Evolutionary conservation across 139 green algal species (phyloP).

Genomic region (Tetradesmus obliquus): DNA sequence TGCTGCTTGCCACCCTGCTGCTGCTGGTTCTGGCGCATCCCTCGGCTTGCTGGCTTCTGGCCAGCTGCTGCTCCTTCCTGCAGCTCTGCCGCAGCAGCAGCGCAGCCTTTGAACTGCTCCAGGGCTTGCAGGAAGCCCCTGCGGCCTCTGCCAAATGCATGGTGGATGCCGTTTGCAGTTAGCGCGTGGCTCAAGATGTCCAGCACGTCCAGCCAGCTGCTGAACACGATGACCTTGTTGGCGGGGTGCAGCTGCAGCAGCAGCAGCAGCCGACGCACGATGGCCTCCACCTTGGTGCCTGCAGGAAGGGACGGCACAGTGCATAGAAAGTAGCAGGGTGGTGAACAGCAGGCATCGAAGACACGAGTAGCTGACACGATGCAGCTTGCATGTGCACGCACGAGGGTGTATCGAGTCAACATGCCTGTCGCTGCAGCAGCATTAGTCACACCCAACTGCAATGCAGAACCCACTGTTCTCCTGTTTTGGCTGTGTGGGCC

Average conservation of each 20-base stretch:
- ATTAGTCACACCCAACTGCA: too few species aligned
- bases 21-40: neutral
- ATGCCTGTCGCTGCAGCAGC: too few species aligned
- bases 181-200: slow-evolving; percentile 80
- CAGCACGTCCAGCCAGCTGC: slow-evolving; percentile 84
- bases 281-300: slow-evolving; percentile 86
- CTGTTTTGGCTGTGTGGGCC: too few species aligned
- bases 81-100: neutral
- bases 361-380: neutral
- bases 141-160: slow-evolving; percentile 52
- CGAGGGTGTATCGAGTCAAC: too few species aligned
- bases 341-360: neutral
- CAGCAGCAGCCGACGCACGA: slow-evolving; percentile 77
- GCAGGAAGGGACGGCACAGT: neutral
- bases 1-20: neutral
- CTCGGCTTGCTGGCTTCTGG: neutral
- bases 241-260: slow-evolving; percentile 53
- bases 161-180: slow-evolving; percentile 64
- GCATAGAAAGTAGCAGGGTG: too few species aligned
- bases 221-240: slow-evolving; percentile 85
- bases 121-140: slow-evolving; percentile 69
- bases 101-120: slow-evolving; percentile 59
- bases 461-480: too few species aligned
- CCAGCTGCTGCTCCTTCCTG: neutral
- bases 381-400: too few species aligned